These are phyloP conservation scores for Myxozyma lipomycoides DNA, from an alignment of 805 yeast genomes.

Conservation along the genomic window DNA sequence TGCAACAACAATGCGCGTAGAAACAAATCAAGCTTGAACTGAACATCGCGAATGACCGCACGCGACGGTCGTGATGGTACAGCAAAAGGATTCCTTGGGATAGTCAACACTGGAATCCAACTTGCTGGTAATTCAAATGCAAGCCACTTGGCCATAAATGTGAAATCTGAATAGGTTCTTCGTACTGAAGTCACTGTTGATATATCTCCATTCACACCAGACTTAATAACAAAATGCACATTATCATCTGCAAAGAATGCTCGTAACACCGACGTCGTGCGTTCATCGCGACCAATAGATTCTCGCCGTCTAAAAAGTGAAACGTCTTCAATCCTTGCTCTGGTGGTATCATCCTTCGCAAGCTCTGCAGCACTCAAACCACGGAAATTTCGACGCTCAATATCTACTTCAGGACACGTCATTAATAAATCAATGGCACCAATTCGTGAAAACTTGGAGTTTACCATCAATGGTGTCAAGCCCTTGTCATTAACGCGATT, in stretches of 20 bases:
- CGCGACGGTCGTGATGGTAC: constrained; percentile 35
- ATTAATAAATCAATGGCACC: constrained; percentile 55
- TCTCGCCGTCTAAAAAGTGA: constrained; percentile 15
- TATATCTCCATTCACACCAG: constrained; percentile 22
- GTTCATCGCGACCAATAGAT: constrained; percentile 18
- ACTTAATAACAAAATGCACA: constrained; percentile 27
- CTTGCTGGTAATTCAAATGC: constrained; percentile 38
- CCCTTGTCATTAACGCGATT: constrained; percentile 58
- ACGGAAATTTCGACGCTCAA: constrained; percentile 35
- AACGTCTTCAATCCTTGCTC: constrained; percentile 29
- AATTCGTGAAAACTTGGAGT: constrained; percentile 62
- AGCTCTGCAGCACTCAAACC: constrained; percentile 37
- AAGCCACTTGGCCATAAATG: constrained; percentile 36
- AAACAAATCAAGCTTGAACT: constrained; percentile 49
- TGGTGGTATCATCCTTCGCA: constrained; percentile 33
- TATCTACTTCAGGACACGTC: constrained; percentile 47
- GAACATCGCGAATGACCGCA: constrained; percentile 37
- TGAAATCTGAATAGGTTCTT: constrained; percentile 36
- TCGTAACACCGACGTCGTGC: constrained; percentile 29
- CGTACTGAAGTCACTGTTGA: constrained; percentile 30
- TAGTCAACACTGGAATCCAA: constrained; percentile 38
- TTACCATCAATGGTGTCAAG: constrained; percentile 67
- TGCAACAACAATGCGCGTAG: constrained; percentile 45
- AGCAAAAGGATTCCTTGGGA: constrained; percentile 33
- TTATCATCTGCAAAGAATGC: constrained; percentile 27